These are phyloP conservation scores for Nakazawaea pomicola DNA, from an alignment of 805 yeast genomes.

Conservation along the genomic window DNA sequence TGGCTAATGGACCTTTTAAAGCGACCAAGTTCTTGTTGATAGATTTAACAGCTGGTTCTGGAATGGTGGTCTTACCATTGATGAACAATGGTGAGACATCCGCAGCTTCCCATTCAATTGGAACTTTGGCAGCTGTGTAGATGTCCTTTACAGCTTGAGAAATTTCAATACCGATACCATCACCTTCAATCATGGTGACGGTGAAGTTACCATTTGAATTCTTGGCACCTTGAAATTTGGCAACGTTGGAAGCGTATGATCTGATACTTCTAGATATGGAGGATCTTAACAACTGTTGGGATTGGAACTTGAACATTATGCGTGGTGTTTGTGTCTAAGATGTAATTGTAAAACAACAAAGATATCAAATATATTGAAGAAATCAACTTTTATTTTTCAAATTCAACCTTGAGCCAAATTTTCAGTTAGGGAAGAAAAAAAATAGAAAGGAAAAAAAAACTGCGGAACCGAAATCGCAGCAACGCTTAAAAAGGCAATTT, in stretches of 20 bases:
- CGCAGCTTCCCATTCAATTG: conserved; percentile 95
- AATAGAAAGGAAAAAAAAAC: not conserved
- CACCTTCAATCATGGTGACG: conserved; percentile 97
- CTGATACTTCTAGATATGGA: conserved; percentile 23
- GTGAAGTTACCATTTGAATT: conserved; percentile 79
- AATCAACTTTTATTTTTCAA: too few relatives aligned
- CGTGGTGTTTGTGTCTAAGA: too few relatives aligned
- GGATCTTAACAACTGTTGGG: conserved; percentile 3
- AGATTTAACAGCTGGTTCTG: conserved; percentile 85
- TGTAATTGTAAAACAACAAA: too few relatives aligned
- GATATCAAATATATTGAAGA: too few relatives aligned
- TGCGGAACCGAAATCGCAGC: conserved; percentile 12
- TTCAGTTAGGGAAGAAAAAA: not conserved
- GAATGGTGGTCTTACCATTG: conserved; percentile 91
- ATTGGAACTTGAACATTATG: conserved; percentile 11
- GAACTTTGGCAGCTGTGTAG: conserved; percentile 90
- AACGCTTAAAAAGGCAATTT: not conserved
- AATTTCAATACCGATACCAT: conserved; percentile 96
- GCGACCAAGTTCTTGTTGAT: conserved; percentile 93
- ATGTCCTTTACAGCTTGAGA: conserved; percentile 91
- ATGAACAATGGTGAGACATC: conserved; percentile 92
- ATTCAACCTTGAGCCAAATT: too few relatives aligned
- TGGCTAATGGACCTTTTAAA: conserved; percentile 95
- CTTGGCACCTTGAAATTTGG: conserved; percentile 62
- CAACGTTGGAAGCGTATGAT: conserved; percentile 40